Evolutionary conservation across 257 asterid species (phyloP).

Genomic region (Avicennia marina): DNA sequence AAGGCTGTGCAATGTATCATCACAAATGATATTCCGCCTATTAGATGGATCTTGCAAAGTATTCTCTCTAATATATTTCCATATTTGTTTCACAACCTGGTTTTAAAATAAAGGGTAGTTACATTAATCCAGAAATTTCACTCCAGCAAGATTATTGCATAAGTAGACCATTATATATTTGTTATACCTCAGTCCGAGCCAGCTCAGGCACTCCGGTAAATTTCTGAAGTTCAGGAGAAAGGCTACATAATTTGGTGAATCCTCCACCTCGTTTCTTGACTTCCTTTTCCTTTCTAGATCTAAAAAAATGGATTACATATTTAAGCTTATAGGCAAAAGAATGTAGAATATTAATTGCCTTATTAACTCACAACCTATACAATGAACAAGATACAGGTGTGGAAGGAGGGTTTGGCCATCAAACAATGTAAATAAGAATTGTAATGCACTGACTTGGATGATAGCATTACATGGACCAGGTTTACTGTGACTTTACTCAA

Average conservation of each 20-base stretch:
- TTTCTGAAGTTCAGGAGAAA: slow-evolving; percentile 85
- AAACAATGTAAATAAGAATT: too few species aligned
- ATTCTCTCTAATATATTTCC: slow-evolving; percentile 72
- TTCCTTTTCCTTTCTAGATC: slow-evolving; percentile 48
- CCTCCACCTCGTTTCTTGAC: slow-evolving; percentile 75
- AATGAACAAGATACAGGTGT: too few species aligned
- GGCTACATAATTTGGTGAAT: slow-evolving; percentile 79
- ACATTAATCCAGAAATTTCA: not conserved
- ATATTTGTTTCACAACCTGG: slow-evolving; percentile 85
- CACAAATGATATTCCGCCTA: slow-evolving; percentile 69
- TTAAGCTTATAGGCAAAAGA: not conserved
- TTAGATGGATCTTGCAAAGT: slow-evolving; percentile 81
- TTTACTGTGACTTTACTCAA: too few species aligned
- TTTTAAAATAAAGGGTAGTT: slow-evolving; percentile 4
- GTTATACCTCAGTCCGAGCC: slow-evolving; percentile 86
- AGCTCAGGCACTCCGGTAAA: slow-evolving; percentile 84
- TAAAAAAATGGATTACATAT: slow-evolving; percentile 20
- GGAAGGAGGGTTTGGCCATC: too few species aligned
- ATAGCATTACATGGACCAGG: too few species aligned
- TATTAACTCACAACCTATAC: too few species aligned
- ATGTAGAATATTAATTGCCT: too few species aligned
- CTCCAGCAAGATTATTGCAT: not conserved
- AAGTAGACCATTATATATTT: not conserved
- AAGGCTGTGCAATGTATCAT: slow-evolving; percentile 55
- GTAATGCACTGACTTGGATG: too few species aligned